Evolutionary conservation across 2,329 filamentous ascomycete species (phyloP).

Genomic region (Akanthomyces uredinophilus): DNA sequence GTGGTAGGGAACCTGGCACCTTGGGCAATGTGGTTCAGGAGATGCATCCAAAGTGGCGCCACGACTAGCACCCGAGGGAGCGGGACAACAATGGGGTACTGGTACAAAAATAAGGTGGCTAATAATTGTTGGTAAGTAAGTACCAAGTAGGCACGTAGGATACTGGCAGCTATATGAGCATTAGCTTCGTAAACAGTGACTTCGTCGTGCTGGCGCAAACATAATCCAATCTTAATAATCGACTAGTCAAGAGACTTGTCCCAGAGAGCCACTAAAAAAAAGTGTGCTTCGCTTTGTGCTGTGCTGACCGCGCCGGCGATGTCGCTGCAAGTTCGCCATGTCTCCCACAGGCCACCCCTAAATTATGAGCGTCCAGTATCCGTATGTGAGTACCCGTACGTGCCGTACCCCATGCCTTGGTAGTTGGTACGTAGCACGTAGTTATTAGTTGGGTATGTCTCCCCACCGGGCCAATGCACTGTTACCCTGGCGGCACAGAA

Average conservation of each 20-base stretch:
- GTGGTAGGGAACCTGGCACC: no score
- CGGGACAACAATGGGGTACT: not conserved
- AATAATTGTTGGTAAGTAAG: no score
- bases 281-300: not conserved
- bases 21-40: not conserved
- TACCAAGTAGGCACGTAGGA: no score
- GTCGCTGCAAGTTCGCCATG: not conserved
- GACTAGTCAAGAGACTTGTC: not conserved
- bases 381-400: no score
- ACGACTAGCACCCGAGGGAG: not conserved
- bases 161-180: not conserved
- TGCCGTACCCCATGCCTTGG: no score
- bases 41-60: conserved; percentile 7
- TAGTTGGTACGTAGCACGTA: no score
- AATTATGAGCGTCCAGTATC: not conserved
- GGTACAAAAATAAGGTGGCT: not conserved
- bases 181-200: not conserved
- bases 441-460: no score
- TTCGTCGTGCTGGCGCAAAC: not conserved
- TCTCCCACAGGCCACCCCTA: not conserved
- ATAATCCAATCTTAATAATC: not conserved
- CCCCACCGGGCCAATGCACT: not conserved
- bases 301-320: not conserved
- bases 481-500: not conserved
- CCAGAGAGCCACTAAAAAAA: not conserved